Percentiles rank a stretch among this genome's conserved stretches.
Conservation (phyloP, 768 basidiomycete genomes). For the Holtermanniella nyarrowii region DNA sequence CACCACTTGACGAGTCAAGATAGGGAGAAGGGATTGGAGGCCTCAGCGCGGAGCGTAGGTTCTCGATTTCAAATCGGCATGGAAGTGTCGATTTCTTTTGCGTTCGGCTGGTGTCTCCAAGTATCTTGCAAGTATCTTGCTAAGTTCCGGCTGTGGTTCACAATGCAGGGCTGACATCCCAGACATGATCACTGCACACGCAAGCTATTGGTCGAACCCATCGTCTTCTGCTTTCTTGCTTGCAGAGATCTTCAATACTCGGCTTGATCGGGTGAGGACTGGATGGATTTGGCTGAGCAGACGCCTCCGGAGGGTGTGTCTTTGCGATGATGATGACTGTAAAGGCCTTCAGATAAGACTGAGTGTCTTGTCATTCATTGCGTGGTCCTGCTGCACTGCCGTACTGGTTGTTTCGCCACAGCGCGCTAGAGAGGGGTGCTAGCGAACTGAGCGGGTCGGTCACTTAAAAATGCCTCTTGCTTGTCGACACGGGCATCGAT, state of each 20-base stretch:
- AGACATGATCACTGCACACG: slow-evolving; percentile 41
- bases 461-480: too few relatives aligned
- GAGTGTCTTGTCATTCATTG: too few relatives aligned
- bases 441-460: too few relatives aligned
- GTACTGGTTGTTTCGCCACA: too few relatives aligned
- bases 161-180: not conserved
- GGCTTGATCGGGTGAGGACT: slow-evolving; percentile 40
- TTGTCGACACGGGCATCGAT: too few relatives aligned
- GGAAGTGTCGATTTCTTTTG: slow-evolving; percentile 45
- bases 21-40: slow-evolving; percentile 36
- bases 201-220: slow-evolving; percentile 43
- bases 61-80: slow-evolving; percentile 45
- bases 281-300: slow-evolving; percentile 36
- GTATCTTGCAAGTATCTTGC: too few relatives aligned
- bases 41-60: slow-evolving; percentile 40
- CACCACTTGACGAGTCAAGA: slow-evolving; percentile 39
- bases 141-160: slow-evolving; percentile 9
- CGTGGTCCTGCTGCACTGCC: too few relatives aligned
- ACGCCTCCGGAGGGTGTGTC: slow-evolving; percentile 20
- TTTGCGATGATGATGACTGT: too few relatives aligned
- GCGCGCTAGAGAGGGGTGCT: too few relatives aligned
- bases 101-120: slow-evolving; percentile 43
- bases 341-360: too few relatives aligned
- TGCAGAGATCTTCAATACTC: slow-evolving; percentile 42
- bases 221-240: slow-evolving; percentile 43